A percentile compares a stretch with the other conserved stretches of the same genome.
Conservation (phyloP, 2,329 filamentous ascomycete genomes). For the Pseudocercospora macadamiae region DNA sequence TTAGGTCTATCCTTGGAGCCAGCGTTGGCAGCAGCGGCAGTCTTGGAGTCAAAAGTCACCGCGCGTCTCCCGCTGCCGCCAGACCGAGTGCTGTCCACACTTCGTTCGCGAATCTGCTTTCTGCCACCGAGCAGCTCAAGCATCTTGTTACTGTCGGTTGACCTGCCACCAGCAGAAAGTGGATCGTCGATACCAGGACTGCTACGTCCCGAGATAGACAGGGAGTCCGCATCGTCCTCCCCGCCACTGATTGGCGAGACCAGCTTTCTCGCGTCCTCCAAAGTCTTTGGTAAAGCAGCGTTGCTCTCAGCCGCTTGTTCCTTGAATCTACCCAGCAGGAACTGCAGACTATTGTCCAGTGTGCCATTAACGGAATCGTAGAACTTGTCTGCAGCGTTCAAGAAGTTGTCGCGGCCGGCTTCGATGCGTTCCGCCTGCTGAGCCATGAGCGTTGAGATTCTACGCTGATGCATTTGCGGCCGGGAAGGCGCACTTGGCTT, state of each 20-base stretch:
- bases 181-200: constrained; percentile 37
- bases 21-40: constrained; percentile 15
- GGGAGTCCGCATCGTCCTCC: constrained; percentile 24
- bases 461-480: constrained; percentile 66
- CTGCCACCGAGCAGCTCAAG: constrained; percentile 72
- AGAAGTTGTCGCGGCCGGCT: constrained; percentile 65
- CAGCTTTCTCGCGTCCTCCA: constrained; percentile 89
- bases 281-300: constrained; percentile 72
- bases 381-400: constrained; percentile 87
- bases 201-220: constrained; percentile 44
- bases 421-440: constrained; percentile 82
- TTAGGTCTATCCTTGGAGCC: constrained; percentile 20
- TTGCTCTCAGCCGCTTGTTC: constrained; percentile 63
- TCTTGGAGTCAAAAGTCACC: constrained; percentile 31
- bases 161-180: constrained; percentile 24
- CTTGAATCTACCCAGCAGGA: constrained; percentile 84
- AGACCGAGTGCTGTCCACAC: constrained; percentile 72
- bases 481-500: constrained; percentile 35
- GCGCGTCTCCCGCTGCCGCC: constrained; percentile 56
- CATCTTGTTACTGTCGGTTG: constrained; percentile 64
- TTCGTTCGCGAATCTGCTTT: constrained; percentile 68
- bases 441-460: constrained; percentile 84
- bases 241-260: constrained; percentile 61
- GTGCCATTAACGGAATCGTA: constrained; percentile 91
- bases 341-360: constrained; percentile 89